phyloP scores from a whole-genome alignment of 2,329 filamentous ascomycete genomes.

The Dendryphion nanum region DNA sequence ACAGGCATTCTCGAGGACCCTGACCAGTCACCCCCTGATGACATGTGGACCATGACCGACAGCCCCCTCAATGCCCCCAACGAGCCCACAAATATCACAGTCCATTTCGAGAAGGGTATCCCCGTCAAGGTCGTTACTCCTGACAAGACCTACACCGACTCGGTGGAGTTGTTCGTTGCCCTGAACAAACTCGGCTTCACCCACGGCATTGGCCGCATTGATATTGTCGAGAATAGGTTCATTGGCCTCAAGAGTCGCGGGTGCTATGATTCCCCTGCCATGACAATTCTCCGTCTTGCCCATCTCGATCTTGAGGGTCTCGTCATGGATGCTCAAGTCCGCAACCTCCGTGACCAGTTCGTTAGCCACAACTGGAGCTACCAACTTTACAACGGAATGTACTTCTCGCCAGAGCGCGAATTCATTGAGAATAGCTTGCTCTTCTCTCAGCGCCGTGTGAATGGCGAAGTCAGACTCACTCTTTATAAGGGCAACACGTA shows the following conservation, averaged over 20 bases:
- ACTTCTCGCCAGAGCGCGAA: constrained; percentile 70
- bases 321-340: constrained; percentile 66
- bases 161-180: constrained; percentile 69
- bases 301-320: constrained; percentile 66
- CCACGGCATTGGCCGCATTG: constrained; percentile 75
- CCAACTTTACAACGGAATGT: constrained; percentile 60
- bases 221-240: constrained; percentile 81
- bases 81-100: constrained; percentile 67
- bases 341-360: constrained; percentile 69
- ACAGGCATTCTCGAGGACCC: constrained; percentile 63
- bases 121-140: constrained; percentile 64
- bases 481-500: constrained; percentile 66
- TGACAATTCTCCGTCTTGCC: constrained; percentile 52
- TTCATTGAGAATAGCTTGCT: constrained; percentile 62
- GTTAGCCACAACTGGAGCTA: constrained; percentile 53
- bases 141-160: constrained; percentile 62
- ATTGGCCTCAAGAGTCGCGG: constrained; percentile 78
- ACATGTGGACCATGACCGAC: constrained; percentile 77
- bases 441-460: constrained; percentile 40
- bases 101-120: constrained; percentile 73
- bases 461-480: constrained; percentile 57
- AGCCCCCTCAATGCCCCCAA: constrained; percentile 70
- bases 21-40: constrained; percentile 63
- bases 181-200: constrained; percentile 69
- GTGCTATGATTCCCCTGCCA: constrained; percentile 65